A percentile compares a stretch with the other conserved stretches of the same genome.
Evolutionary conservation across 164 flowering plant species (phyloP).

Genomic region (Pachysandra terminalis): DNA sequence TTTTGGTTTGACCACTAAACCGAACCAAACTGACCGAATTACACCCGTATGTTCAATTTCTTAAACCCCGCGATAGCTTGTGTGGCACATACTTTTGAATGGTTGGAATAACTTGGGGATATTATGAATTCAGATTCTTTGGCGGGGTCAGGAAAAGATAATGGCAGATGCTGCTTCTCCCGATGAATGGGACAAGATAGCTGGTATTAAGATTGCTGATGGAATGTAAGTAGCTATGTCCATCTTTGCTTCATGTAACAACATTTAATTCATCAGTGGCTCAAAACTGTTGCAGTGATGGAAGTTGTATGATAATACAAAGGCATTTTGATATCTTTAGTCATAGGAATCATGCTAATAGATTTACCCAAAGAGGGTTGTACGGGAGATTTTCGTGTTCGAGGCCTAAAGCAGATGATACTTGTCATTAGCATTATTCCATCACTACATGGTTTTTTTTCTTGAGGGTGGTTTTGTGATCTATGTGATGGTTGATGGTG

Average conservation of each 20-base stretch:
- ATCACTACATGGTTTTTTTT: too few relatives aligned
- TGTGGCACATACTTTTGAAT: neutral
- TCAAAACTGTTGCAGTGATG: neutral
- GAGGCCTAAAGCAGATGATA: too few relatives aligned
- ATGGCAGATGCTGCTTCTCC: constrained; percentile 71
- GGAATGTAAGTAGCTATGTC: constrained; percentile 12
- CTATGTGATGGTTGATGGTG: too few relatives aligned
- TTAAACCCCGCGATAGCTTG: neutral
- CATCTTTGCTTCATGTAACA: too few relatives aligned
- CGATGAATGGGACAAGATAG: constrained; percentile 67
- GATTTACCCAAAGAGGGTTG: too few relatives aligned
- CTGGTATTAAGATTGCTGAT: constrained; percentile 34
- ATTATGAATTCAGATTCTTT: constrained; percentile 54
- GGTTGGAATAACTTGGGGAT: neutral
- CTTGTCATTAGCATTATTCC: too few relatives aligned
- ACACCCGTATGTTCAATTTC: neutral
- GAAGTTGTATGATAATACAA: neutral
- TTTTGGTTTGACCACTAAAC: too few relatives aligned
- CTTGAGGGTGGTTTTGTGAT: too few relatives aligned
- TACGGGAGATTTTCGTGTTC: too few relatives aligned
- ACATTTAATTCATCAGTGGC: neutral
- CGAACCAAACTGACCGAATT: too few relatives aligned
- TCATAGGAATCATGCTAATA: neutral
- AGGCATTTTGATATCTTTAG: neutral
- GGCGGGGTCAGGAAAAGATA: constrained; percentile 83